Evolutionary conservation across 495 filamentous ascomycete species (phyloP).

Genomic region (Aspergillus egyptiacus): DNA sequence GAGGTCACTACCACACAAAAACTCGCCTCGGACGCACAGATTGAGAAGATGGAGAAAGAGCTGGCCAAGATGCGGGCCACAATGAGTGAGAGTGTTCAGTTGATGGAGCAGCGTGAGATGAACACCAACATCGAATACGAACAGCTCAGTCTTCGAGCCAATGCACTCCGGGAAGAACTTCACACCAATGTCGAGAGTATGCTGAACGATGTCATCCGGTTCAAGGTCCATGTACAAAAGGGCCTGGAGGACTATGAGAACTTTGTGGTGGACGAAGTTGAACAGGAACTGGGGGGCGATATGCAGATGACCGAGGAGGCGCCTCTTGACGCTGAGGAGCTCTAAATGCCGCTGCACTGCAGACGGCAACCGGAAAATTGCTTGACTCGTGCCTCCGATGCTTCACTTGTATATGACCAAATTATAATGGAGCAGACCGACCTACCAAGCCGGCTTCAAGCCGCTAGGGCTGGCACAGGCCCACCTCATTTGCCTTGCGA

Average conservation of each 20-base stretch:
- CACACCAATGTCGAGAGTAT: constrained; percentile 95
- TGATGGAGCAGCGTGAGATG: constrained; percentile 95
- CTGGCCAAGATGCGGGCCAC: constrained; percentile 82
- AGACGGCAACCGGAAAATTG: too few species aligned
- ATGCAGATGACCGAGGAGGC: constrained; percentile 21
- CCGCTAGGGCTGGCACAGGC: background rate
- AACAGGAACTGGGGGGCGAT: constrained; percentile 65
- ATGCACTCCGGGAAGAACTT: constrained; percentile 81
- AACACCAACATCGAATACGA: constrained; percentile 96
- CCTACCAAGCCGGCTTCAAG: background rate
- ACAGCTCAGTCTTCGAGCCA: constrained; percentile 76
- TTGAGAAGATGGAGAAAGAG: constrained; percentile 98
- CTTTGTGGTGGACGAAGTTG: constrained; percentile 85
- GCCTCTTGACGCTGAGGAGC: constrained; percentile 19
- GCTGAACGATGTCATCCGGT: constrained; percentile 94
- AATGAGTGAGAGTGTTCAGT: constrained; percentile 79
- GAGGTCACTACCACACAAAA: constrained; percentile 86
- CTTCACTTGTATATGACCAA: too few species aligned
- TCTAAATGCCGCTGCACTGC: constrained; percentile 25
- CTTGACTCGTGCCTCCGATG: too few species aligned
- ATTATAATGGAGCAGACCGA: too few species aligned
- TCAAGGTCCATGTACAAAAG: constrained; percentile 95
- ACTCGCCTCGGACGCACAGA: constrained; percentile 79
- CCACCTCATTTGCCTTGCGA: background rate
- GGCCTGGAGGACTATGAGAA: constrained; percentile 86